These are phyloP conservation scores for Exophiala viscosa DNA, from an alignment of 2,329 filamentous ascomycete genomes.

Conservation along the genomic window DNA sequence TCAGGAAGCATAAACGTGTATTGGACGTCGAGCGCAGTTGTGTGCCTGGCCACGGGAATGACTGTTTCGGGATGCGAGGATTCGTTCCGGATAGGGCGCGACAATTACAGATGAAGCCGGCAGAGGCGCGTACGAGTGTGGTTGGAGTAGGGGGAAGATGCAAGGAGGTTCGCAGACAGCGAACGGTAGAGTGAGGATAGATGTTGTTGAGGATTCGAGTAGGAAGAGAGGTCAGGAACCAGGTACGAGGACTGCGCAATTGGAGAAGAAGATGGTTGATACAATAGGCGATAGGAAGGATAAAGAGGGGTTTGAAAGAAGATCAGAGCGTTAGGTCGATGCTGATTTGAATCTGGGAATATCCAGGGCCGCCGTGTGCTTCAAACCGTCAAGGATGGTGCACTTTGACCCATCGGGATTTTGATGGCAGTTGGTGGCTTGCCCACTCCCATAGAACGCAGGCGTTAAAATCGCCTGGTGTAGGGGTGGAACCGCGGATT, in stretches of 20 bases:
- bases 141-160: constrained; percentile 14
- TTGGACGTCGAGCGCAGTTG: constrained; percentile 8
- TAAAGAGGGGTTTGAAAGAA: background rate
- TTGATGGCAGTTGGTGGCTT: no score
- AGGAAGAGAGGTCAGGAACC: constrained; percentile 16
- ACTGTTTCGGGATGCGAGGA: constrained; percentile 3
- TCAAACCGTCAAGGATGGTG: no score
- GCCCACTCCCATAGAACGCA: no score
- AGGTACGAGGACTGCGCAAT: constrained; percentile 18
- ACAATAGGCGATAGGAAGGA: constrained; percentile 16
- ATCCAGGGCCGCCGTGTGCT: background rate
- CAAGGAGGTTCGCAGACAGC: constrained; percentile 11
- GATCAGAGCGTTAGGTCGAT: constrained; percentile 4
- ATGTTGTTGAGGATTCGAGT: constrained; percentile 6
- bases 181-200: constrained; percentile 13
- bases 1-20: background rate
- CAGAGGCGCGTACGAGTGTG: constrained; percentile 8
- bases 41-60: background rate
- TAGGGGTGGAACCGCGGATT: no score
- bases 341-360: background rate
- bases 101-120: constrained; percentile 1
- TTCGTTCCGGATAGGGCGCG: constrained; percentile 4
- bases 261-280: constrained; percentile 10
- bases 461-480: no score
- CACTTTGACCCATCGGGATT: no score